phyloP scores from a whole-genome alignment of 805 yeast genomes.

The Kockiozyma suomiensis region DNA sequence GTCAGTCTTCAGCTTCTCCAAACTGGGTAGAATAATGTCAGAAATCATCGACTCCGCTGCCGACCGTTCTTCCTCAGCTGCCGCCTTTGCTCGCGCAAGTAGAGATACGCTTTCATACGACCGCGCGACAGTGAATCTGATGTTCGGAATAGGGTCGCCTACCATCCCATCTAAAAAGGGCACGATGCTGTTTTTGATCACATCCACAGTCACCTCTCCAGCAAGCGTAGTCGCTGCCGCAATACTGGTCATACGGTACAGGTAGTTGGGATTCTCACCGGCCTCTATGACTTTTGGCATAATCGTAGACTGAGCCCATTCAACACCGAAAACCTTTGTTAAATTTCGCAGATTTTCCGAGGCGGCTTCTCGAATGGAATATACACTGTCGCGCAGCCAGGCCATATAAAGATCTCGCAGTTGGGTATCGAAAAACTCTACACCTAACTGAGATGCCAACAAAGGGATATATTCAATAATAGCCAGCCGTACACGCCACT shows the following conservation, averaged over 20 bases:
- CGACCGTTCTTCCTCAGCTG: conserved; percentile 32
- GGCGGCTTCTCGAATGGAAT: conserved; percentile 95
- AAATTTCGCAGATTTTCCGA: conserved; percentile 77
- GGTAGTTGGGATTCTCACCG: conserved; percentile 66
- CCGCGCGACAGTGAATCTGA: conserved; percentile 92
- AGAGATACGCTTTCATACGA: conserved; percentile 66
- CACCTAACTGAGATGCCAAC: conserved; percentile 91
- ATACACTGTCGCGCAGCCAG: conserved; percentile 99
- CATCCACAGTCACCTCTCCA: conserved; percentile 64
- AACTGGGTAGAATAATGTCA: conserved; percentile 59
- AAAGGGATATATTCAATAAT: conserved; percentile 95
- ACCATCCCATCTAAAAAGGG: conserved; percentile 77
- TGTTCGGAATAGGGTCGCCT: conserved; percentile 87
- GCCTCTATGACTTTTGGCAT: conserved; percentile 70
- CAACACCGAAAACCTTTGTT: conserved; percentile 84
- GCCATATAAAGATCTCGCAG: conserved; percentile 87
- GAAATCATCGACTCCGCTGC: conserved; percentile 44
- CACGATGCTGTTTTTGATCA: conserved; percentile 64
- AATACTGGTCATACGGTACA: conserved; percentile 87
- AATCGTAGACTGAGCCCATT: conserved; percentile 88
- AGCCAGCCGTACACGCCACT: conserved; percentile 97
- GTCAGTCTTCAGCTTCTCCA: conserved; percentile 69
- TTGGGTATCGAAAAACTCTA: conserved; percentile 88
- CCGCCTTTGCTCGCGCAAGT: conserved; percentile 46
- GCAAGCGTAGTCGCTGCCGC: conserved; percentile 83